Conservation (phyloP, 345 rosid genomes). For the Citrus medica region DNA sequence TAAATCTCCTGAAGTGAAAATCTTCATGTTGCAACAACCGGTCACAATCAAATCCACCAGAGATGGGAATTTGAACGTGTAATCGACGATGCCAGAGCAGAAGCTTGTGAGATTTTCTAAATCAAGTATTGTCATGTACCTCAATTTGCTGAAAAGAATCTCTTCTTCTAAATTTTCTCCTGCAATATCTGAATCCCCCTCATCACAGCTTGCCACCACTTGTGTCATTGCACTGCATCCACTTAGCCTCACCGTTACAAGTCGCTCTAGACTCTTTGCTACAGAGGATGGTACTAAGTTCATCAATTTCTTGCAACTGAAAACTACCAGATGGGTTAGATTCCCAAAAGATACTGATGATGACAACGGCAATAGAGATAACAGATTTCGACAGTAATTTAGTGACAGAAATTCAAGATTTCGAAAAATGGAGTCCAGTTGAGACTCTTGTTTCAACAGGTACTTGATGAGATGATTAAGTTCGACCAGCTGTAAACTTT, state of each 20-base stretch:
- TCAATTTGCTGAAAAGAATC: constrained; percentile 2
- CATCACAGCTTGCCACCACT: background rate
- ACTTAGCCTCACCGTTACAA: background rate
- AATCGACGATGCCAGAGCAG: background rate
- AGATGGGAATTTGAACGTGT: constrained; percentile 4
- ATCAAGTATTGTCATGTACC: background rate
- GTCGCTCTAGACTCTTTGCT: constrained; percentile 2
- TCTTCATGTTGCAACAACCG: background rate
- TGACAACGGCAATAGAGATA: background rate
- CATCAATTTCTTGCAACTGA: background rate
- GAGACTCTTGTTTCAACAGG: too few relatives aligned
- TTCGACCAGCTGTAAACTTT: too few relatives aligned
- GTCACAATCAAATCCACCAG: too few relatives aligned
- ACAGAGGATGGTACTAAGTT: constrained; percentile 8
- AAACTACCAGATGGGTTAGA: background rate
- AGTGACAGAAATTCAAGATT: constrained; percentile 5
- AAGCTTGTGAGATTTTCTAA: background rate
- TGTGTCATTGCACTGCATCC: background rate
- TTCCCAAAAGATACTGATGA: constrained; percentile 3
- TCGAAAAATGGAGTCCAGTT: too few relatives aligned
- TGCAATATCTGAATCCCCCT: background rate
- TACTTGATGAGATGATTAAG: too few relatives aligned
- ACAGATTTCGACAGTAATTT: background rate
- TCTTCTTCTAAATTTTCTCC: background rate
- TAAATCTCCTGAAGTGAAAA: background rate